Evolutionary conservation across 1,284 basidiomycete genomes (phyloP).

Genomic region (Apiotrichum sp.): DNA sequence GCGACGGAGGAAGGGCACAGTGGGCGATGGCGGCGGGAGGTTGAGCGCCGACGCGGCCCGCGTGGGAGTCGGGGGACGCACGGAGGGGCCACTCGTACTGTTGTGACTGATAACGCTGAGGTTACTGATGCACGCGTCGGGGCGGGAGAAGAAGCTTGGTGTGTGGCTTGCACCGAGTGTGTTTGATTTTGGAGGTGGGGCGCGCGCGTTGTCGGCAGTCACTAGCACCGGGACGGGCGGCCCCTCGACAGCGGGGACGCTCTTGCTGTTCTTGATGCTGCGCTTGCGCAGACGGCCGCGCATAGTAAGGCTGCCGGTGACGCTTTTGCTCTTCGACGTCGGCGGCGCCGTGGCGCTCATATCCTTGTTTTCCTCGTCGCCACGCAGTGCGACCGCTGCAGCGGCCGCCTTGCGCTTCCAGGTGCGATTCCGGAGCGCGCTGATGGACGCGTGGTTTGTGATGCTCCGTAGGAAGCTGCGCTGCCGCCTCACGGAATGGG

Average conservation of each 20-base stretch:
- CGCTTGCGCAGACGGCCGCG: not conserved
- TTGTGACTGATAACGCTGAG: too few species aligned
- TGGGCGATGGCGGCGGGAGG: not conserved
- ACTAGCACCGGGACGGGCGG: not conserved
- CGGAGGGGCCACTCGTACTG: too few species aligned
- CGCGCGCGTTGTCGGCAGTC: too few species aligned
- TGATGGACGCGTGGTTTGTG: conserved; percentile 32
- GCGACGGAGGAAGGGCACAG: not conserved
- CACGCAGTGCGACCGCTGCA: not conserved
- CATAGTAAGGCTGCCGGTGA: not conserved
- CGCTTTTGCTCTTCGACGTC: not conserved
- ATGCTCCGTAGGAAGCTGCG: conserved; percentile 29
- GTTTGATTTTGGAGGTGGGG: too few species aligned
- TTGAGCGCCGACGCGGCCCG: too few species aligned
- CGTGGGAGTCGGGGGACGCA: too few species aligned
- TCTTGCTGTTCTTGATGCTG: not conserved
- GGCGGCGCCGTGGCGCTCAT: not conserved
- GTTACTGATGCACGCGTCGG: too few species aligned
- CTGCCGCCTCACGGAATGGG: conserved; percentile 4
- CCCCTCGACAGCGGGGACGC: too few species aligned
- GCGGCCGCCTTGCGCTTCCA: not conserved
- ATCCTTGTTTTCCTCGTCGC: not conserved
- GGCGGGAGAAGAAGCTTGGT: not conserved
- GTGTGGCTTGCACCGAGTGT: not conserved
- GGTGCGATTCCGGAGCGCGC: conserved; percentile 18